Evolutionary conservation across 805 yeast species (phyloP).

Genomic region (Candida nitratophila): DNA sequence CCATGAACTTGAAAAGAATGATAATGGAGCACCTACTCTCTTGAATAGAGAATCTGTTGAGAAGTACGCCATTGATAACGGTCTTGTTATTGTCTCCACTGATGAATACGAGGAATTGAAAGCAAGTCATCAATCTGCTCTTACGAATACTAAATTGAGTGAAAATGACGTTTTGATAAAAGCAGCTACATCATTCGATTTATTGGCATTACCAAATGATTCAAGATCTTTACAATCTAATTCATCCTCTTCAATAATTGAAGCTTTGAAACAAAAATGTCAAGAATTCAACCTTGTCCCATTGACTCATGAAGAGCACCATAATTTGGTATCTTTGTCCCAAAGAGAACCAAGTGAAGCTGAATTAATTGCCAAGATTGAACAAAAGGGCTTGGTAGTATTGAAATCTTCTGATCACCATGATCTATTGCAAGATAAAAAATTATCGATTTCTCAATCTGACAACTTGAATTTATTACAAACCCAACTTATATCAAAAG

Average conservation of each 20-base stretch:
- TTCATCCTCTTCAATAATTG: neutral
- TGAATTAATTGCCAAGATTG: slow-evolving; percentile 8
- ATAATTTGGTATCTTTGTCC: too few relatives aligned
- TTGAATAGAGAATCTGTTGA: slow-evolving; percentile 17
- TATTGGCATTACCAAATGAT: slow-evolving; percentile 22
- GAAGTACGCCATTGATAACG: slow-evolving; percentile 22
- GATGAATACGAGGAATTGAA: slow-evolving; percentile 20
- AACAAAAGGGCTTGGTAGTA: slow-evolving; percentile 4
- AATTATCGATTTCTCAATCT: slow-evolving; percentile 5
- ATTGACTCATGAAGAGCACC: neutral
- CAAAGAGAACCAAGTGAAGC: slow-evolving; percentile 7
- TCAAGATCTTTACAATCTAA: neutral
- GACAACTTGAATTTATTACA: too few relatives aligned
- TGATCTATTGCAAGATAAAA: slow-evolving; percentile 4
- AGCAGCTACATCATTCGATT: slow-evolving; percentile 17
- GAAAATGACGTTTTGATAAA: slow-evolving; percentile 14
- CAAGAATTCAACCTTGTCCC: neutral
- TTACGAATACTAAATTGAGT: neutral
- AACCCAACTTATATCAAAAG: too few relatives aligned
- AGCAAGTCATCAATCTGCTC: neutral
- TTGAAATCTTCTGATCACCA: slow-evolving; percentile 14
- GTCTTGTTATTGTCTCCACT: slow-evolving; percentile 9
- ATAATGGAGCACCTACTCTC: too few relatives aligned
- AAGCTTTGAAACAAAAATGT: slow-evolving; percentile 1
- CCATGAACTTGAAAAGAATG: slow-evolving; percentile 5